Evolutionary conservation across 768 basidiomycete species (phyloP).

Genomic region (Mycena belliarum): DNA sequence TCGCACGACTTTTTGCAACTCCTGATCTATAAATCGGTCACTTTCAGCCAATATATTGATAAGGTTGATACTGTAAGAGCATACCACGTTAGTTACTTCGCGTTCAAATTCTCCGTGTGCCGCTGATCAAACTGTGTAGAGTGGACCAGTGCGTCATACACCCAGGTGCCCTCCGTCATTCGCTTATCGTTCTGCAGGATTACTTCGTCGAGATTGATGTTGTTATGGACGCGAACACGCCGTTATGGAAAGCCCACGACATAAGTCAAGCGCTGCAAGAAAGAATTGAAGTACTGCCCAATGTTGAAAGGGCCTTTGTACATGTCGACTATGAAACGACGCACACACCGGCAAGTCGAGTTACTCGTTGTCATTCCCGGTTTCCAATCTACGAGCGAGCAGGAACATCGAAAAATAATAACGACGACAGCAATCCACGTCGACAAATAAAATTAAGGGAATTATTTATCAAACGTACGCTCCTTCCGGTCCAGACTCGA

Average conservation of each 20-base stretch:
- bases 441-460: neutral
- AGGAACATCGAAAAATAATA: conserved; percentile 53
- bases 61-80: conserved; percentile 91
- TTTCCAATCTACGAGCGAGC: neutral
- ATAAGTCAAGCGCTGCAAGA: conserved; percentile 83
- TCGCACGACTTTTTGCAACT: conserved; percentile 89
- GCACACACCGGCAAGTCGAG: conserved; percentile 54
- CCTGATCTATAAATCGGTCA: conserved; percentile 89
- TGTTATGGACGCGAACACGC: conserved; percentile 87
- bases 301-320: conserved; percentile 91
- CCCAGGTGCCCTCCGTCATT: neutral
- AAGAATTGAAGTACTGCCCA: conserved; percentile 85
- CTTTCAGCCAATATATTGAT: conserved; percentile 84
- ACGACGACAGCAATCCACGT: conserved; percentile 19
- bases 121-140: conserved; percentile 38
- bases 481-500: neutral
- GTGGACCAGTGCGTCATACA: conserved; percentile 61
- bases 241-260: conserved; percentile 88
- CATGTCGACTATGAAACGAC: conserved; percentile 94
- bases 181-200: conserved; percentile 43
- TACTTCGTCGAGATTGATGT: conserved; percentile 96
- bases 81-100: conserved; percentile 67
- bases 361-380: neutral
- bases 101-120: conserved; percentile 2
- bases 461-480: neutral